Evolutionary conservation across 2,329 filamentous ascomycete species (phyloP).

Genomic region (Aspergillus sp.): DNA sequence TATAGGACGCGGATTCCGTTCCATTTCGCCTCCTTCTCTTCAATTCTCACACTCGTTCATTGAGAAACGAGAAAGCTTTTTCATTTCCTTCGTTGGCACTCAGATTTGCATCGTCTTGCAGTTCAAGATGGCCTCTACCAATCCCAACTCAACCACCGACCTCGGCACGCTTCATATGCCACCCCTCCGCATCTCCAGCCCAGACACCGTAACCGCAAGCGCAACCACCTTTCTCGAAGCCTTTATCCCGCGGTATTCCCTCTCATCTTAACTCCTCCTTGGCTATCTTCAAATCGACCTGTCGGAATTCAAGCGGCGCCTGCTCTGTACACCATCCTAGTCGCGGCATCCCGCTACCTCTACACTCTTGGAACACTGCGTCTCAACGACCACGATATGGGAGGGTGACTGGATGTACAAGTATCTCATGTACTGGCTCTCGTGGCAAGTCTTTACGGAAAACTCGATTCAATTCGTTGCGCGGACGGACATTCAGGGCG

Average conservation of each 20-base stretch:
- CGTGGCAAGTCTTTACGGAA: conserved; percentile 64
- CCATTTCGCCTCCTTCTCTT: no score
- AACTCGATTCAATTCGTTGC: conserved; percentile 66
- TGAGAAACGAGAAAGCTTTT: no score
- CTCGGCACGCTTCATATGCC: no score
- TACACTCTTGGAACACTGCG: conserved; percentile 59
- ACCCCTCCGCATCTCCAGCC: conserved; percentile 12
- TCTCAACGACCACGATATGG: conserved; percentile 69
- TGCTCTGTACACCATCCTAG: conserved; percentile 58
- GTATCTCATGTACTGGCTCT: conserved; percentile 72
- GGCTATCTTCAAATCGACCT: conserved; percentile 66
- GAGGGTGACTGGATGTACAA: conserved; percentile 75
- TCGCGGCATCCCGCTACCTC: conserved; percentile 59
- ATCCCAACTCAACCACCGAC: no score
- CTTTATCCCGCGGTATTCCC: conserved; percentile 68
- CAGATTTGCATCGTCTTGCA: no score
- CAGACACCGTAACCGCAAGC: conserved; percentile 24
- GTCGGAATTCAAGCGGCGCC: conserved; percentile 63
- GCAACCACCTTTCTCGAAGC: conserved; percentile 56
- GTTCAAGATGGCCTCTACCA: no score
- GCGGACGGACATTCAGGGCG: conserved; percentile 58
- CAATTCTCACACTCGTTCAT: no score
- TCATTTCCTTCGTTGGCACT: no score
- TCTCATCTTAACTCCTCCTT: conserved; percentile 58
- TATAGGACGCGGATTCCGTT: no score